Conservation (phyloP, 306 rosid genomes). For the Medicago truncatula region DNA sequence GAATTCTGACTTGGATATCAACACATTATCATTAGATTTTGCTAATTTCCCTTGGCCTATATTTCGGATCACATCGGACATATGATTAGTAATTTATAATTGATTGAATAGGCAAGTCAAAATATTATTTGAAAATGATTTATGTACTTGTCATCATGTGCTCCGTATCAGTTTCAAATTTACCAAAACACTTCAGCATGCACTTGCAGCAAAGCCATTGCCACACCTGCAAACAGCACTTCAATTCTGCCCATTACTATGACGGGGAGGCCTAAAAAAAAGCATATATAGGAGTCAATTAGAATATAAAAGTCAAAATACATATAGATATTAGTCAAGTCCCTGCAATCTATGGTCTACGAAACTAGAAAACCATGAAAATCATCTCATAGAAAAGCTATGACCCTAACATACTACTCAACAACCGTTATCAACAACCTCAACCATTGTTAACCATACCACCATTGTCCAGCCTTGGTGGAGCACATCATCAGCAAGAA, state of each 20-base stretch:
- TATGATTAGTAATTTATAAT: background rate
- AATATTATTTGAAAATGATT: background rate
- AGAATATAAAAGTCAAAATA: background rate
- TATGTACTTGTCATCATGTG: background rate
- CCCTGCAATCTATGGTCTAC: constrained; percentile 1
- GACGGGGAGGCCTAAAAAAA: background rate
- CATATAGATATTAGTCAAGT: background rate
- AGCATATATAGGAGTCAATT: background rate
- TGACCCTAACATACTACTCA: background rate
- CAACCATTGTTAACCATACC: background rate
- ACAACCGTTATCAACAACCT: background rate
- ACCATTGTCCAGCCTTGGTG: background rate
- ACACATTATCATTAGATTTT: background rate
- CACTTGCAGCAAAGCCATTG: background rate
- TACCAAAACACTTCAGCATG: background rate
- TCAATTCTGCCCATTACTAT: constrained; percentile 3
- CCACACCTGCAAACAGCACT: background rate
- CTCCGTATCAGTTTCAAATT: background rate
- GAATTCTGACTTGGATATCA: background rate
- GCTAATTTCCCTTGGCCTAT: background rate
- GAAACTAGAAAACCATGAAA: constrained; percentile 9
- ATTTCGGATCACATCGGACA: background rate
- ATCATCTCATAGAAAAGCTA: background rate
- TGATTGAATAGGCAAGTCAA: background rate
- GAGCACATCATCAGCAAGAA: background rate